Evolutionary conservation across 2,329 filamentous ascomycete species (phyloP).

Genomic region (Cladosporium phlei): DNA sequence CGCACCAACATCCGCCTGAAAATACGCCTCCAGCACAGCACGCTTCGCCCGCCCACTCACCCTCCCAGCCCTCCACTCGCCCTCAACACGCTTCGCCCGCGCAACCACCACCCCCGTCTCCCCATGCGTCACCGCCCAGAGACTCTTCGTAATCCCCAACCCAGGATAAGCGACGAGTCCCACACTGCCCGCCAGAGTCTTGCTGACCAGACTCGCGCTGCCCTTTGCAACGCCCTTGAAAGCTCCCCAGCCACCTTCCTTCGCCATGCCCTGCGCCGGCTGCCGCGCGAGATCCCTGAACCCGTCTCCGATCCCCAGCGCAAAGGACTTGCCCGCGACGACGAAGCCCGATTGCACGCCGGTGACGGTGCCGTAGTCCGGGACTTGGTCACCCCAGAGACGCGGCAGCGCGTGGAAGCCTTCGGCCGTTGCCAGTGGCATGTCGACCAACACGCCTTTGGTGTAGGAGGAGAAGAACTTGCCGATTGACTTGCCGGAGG

Average conservation of each 20-base stretch:
- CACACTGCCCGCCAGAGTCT: constrained; percentile 7
- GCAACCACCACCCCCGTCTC: constrained; percentile 5
- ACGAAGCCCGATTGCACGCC: constrained; percentile 6
- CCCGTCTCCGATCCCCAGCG: constrained; percentile 5
- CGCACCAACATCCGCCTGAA: constrained; percentile 5
- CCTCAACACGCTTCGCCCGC: constrained; percentile 4
- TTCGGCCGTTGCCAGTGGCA: constrained; percentile 10
- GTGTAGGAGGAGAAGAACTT: constrained; percentile 5
- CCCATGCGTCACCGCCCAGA: constrained; percentile 10
- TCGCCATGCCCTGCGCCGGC: background rate
- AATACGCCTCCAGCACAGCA: constrained; percentile 7
- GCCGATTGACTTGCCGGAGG: constrained; percentile 9
- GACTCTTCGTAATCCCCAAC: constrained; percentile 9
- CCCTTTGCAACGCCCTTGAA: constrained; percentile 11
- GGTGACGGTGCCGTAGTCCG: constrained; percentile 8
- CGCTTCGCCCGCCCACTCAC: background rate
- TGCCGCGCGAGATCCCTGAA: background rate
- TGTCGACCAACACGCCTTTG: constrained; percentile 10
- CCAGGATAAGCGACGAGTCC: constrained; percentile 10
- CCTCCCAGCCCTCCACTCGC: constrained; percentile 4
- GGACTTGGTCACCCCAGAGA: constrained; percentile 8
- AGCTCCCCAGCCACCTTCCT: constrained; percentile 9
- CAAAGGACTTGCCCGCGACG: constrained; percentile 1
- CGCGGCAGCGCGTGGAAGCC: constrained; percentile 10
- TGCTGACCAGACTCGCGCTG: constrained; percentile 6